Conservation (phyloP, 176 grass and related monocot genomes). For the Sorghum bicolor region DNA sequence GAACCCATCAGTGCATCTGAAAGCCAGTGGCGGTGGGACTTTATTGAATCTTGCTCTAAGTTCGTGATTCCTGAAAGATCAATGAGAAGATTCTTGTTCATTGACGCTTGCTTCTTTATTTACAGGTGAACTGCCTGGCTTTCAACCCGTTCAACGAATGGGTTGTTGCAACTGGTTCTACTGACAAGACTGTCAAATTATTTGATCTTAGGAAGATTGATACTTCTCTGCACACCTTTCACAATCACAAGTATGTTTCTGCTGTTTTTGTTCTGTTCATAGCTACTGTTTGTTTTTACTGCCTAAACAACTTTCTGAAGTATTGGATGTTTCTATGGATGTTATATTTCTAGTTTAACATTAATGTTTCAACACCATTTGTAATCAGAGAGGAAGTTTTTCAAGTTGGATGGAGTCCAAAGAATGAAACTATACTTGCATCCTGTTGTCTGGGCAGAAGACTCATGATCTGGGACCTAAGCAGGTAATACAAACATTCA, state of each 20-base stretch:
- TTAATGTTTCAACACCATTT: slow-evolving; percentile 15
- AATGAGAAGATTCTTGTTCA: neutral
- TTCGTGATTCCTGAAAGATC: neutral
- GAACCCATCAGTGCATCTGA: too few species aligned
- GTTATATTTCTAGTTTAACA: neutral
- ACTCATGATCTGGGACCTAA: slow-evolving; percentile 98
- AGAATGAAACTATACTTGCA: slow-evolving; percentile 95
- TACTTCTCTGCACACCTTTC: slow-evolving; percentile 76
- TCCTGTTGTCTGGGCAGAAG: slow-evolving; percentile 94
- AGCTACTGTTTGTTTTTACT: slow-evolving; percentile 4
- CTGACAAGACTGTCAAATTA: slow-evolving; percentile 96
- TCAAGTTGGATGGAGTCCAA: slow-evolving; percentile 99
- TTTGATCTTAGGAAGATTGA: slow-evolving; percentile 93
- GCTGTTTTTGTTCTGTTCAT: neutral
- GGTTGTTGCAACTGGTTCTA: slow-evolving; percentile 97
- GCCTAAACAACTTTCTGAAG: neutral
- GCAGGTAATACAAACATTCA: slow-evolving; percentile 55
- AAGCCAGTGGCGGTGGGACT: neutral
- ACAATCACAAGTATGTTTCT: slow-evolving; percentile 76
- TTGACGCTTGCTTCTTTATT: slow-evolving; percentile 10
- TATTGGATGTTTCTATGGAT: neutral
- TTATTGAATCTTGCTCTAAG: neutral
- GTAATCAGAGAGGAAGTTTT: slow-evolving; percentile 86
- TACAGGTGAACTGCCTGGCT: slow-evolving; percentile 88
- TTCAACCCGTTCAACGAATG: slow-evolving; percentile 99